Evolutionary conservation across 2,329 filamentous ascomycete genomes (phyloP), one percentile per base, ranked within the genome.

Genomic region (Eurotiales sp.): DNA sequence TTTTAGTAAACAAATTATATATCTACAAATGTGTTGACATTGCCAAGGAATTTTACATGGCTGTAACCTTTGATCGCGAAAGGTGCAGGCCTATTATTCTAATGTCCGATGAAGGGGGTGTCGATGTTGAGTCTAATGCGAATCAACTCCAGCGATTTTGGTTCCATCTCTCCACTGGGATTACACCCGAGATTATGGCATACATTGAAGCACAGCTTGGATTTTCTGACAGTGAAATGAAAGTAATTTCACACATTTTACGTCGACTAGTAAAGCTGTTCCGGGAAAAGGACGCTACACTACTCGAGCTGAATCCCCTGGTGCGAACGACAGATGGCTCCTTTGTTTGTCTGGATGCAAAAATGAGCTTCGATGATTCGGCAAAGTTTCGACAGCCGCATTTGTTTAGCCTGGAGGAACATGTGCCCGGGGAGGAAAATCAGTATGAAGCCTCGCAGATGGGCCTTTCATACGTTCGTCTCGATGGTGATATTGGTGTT

Each of bases 281-380:
- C 54, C 55, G 57, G 1, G 64, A 71, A 10, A 72, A 71, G 22
- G 77, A 81, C 46, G 78, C 76, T 0, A 76, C 70, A 4, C 61
- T 72, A 0, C 61, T 80, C 2, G 73, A 78, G 50, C 61, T 76
- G 5, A 68, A 72, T 29, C 62, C 72, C 0, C 59, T 78, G 0
- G 64, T 57, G 1, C 60, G 59, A 8, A 67, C 61, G 0, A 8
- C 45, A 0, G 59, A 69, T 1, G 65, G 65, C 0, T 42, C 48
- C 0, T 64, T 78, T 17, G 36, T 67, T 8, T 68, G 64, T 44
- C 49, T 68, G 0, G 67, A 72, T 30, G 70, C 77, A 0, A 69
- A 65, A 1, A 73, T 81, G 37, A 63, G 64, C 2, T 72, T 81
- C 19, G 79, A 82, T 57, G 70, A 80, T 36, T 72, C 74, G 0